A percentile compares a stretch with the other conserved stretches of the same genome.
phyloP scores from a whole-genome alignment of 2,329 filamentous ascomycete genomes.

The Truncatella angustata region DNA sequence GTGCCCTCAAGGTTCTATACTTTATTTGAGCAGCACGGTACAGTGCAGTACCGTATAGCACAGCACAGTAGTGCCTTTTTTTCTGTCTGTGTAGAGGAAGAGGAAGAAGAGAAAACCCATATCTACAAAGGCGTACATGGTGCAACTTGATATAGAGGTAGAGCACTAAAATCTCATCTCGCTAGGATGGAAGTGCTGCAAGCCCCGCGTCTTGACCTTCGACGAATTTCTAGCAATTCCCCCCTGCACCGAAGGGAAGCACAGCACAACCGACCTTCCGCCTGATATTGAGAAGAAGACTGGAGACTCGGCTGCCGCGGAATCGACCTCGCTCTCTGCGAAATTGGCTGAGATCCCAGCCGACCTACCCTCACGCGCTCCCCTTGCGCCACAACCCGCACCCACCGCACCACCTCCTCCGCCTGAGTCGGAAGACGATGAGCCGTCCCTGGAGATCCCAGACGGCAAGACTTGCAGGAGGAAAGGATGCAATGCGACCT shows the following conservation, averaged over 20 bases:
- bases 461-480: constrained; percentile 75
- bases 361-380: constrained; percentile 38
- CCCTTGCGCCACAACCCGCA: constrained; percentile 43
- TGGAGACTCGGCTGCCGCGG: constrained; percentile 39
- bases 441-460: constrained; percentile 70
- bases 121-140: too few relatives aligned
- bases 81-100: neutral
- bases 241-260: constrained; percentile 89
- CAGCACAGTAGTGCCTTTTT: neutral
- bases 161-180: neutral
- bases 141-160: neutral
- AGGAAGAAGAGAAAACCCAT: too few relatives aligned
- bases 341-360: constrained; percentile 40
- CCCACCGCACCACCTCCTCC: constrained; percentile 57
- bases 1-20: constrained; percentile 10
- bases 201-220: constrained; percentile 92
- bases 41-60: too few relatives aligned
- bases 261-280: constrained; percentile 79
- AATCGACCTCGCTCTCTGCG: constrained; percentile 38
- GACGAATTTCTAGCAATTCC: constrained; percentile 94
- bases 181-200: constrained; percentile 97
- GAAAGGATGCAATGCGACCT: constrained; percentile 68
- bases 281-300: constrained; percentile 61
- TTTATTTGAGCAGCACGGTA: too few relatives aligned
- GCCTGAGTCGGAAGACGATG: constrained; percentile 84